Conservation (phyloP, 768 basidiomycete species). For the Leccinum barrowsii region DNA sequence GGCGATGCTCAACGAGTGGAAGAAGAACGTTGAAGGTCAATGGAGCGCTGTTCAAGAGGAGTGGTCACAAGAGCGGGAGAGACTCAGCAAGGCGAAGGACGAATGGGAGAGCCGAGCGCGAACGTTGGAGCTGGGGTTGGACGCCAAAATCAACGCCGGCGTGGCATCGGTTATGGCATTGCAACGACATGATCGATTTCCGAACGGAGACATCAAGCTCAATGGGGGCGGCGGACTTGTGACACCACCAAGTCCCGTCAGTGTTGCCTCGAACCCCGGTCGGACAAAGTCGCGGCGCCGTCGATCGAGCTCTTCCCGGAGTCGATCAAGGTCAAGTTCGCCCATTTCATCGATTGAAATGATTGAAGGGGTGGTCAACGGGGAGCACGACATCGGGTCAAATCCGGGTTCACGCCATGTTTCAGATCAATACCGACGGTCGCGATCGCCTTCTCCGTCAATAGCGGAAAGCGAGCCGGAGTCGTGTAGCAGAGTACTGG, state of each 20-base stretch:
- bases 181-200: slow-evolving; percentile 38
- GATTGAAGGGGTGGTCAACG: slow-evolving; percentile 28
- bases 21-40: slow-evolving; percentile 71
- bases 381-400: slow-evolving; percentile 15
- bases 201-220: slow-evolving; percentile 31
- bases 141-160: slow-evolving; percentile 36
- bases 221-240: slow-evolving; percentile 50
- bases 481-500: slow-evolving; percentile 16
- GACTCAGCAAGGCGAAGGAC: slow-evolving; percentile 66
- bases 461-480: slow-evolving; percentile 31
- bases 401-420: slow-evolving; percentile 22
- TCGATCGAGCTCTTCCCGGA: slow-evolving; percentile 40
- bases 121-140: slow-evolving; percentile 52
- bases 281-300: slow-evolving; percentile 40
- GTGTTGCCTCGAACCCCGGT: slow-evolving; percentile 60
- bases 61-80: slow-evolving; percentile 78
- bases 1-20: slow-evolving; percentile 65
- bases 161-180: slow-evolving; percentile 30
- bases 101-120: slow-evolving; percentile 74
- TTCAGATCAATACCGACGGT: slow-evolving; percentile 23
- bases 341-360: slow-evolving; percentile 33
- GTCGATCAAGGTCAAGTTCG: slow-evolving; percentile 35
- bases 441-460: slow-evolving; percentile 30
- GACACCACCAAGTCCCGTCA: slow-evolving; percentile 74
- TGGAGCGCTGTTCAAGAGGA: slow-evolving; percentile 78